Percentiles rank a stretch among this genome's conserved stretches.
These are phyloP conservation scores for Fusarium tanahbumbuense DNA, from an alignment of 2,329 filamentous ascomycete genomes.

Conservation along the genomic window DNA sequence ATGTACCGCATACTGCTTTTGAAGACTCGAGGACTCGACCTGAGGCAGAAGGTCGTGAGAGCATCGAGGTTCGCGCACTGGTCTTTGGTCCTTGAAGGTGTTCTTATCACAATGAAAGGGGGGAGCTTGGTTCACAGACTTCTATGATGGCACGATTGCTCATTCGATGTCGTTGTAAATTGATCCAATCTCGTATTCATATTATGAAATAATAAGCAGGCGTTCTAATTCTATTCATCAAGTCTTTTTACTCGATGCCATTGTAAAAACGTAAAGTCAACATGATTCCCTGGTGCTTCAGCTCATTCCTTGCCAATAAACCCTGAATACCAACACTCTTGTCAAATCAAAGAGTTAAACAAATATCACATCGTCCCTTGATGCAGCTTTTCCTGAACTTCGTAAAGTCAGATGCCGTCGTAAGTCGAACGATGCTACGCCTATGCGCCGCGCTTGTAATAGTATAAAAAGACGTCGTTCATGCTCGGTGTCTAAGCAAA, in stretches of 20 bases:
- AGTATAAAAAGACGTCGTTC: slow-evolving; percentile 40
- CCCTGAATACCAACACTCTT: slow-evolving; percentile 10
- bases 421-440: slow-evolving; percentile 36
- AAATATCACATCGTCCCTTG: slow-evolving; percentile 25
- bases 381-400: slow-evolving; percentile 16
- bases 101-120: not conserved
- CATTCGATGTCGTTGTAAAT: not conserved
- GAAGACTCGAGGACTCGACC: slow-evolving; percentile 76
- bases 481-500: slow-evolving; percentile 4
- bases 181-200: not conserved
- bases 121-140: not conserved
- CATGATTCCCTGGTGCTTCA: slow-evolving; percentile 9
- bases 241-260: slow-evolving; percentile 10
- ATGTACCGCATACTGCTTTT: slow-evolving; percentile 82
- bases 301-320: slow-evolving; percentile 6
- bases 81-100: slow-evolving; percentile 74
- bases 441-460: slow-evolving; percentile 48
- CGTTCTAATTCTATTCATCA: slow-evolving; percentile 42
- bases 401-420: slow-evolving; percentile 18
- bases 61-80: slow-evolving; percentile 88
- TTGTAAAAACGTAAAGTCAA: slow-evolving; percentile 22
- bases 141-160: not conserved
- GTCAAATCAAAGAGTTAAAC: slow-evolving; percentile 18
- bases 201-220: slow-evolving; percentile 17
- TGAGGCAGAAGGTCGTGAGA: slow-evolving; percentile 80